Percentiles rank a stretch among this genome's conserved stretches.
These are phyloP conservation scores for Mycena latifolia DNA, from an alignment of 768 basidiomycete species.

Conservation along the genomic window DNA sequence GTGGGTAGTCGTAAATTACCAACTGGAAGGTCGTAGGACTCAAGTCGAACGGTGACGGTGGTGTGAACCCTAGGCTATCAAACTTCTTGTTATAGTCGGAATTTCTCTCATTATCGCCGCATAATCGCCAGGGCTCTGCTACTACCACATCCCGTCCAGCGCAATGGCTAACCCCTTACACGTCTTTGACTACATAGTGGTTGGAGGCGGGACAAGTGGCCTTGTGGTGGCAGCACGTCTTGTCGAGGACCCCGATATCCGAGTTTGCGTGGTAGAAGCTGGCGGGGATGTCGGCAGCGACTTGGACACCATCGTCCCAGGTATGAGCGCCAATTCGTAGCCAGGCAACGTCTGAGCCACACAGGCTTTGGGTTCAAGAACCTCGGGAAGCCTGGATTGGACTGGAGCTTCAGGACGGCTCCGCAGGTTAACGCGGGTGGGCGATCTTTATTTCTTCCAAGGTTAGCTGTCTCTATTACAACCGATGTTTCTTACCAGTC, in stretches of 20 bases:
- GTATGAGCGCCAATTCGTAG: not conserved
- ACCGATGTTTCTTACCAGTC: not conserved
- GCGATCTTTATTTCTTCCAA: slow-evolving; percentile 14
- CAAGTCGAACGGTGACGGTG: no score
- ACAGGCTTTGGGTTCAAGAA: slow-evolving; percentile 36
- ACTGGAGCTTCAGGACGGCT: slow-evolving; percentile 32
- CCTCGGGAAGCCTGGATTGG: slow-evolving; percentile 30
- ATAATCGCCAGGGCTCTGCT: no score
- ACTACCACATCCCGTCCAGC: no score
- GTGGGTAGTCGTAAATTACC: no score
- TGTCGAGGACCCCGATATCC: not conserved
- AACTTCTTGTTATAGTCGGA: no score
- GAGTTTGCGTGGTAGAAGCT: slow-evolving; percentile 46
- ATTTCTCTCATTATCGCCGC: no score
- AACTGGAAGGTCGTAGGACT: no score
- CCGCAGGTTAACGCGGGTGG: slow-evolving; percentile 28
- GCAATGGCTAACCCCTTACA: no score
- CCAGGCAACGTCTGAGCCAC: no score
- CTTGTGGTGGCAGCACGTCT: slow-evolving; percentile 2
- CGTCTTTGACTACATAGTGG: slow-evolving; percentile 2
- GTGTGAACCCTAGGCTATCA: no score
- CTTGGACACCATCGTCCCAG: not conserved
- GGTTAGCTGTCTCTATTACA: not conserved
- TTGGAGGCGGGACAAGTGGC: slow-evolving; percentile 11
- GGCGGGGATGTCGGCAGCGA: slow-evolving; percentile 31